Base-by-base conservation (phyloP, 768 basidiomycete genomes). In the Lyophyllum semitale region DNA sequence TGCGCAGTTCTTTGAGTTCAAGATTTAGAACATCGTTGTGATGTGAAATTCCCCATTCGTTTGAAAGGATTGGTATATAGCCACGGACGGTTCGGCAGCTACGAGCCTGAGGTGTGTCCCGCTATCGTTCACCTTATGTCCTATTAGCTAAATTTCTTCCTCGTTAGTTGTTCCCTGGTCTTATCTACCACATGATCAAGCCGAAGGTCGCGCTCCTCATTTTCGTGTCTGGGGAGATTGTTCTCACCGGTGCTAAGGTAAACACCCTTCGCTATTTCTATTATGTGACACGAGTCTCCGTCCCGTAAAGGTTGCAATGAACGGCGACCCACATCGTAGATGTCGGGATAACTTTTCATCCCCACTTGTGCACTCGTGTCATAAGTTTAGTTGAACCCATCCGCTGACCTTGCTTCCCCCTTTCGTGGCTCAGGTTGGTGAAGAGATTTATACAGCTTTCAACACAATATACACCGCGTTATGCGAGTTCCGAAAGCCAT, bases 141-240 rank as follows among this genome's bases (percentile, higher is more conserved):
- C 50, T 11, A 54, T 23, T 48, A 51, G 48, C 55, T 66, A 33
- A n/a, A 62, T 50, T 33, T 27, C 17, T 54, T 27, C 23, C 23
- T 20, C 23, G 17, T 15, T 54, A 98, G 96, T 77, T 98, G 53
- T 98, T 99, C 88, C 96, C 97, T 51, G 96, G 97, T 66, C 83
- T 99, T 42, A 98, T 99, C 70, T 98, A 99, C 68, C 91, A 96
- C 63, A 98, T 98, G 97, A 91, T 98, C 76, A 97, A 98, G 73
- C 97, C 97, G 7, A 99, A 99, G 76, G 97, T 99, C 60, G 97
- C 98, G 37, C 77, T 99, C 38, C 82, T 99, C 48, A 98, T 99
- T 66, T 99, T 99, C 75, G 97, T 98, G 12, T 98, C 95, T 23
- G 97, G 97, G 29, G 98, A 98, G 80, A 98, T 98, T 64, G 97